Evolutionary conservation across 2,329 filamentous ascomycete species (phyloP), one percentile per base, ranked within the genome.

Genomic region (Xylaria digitata): DNA sequence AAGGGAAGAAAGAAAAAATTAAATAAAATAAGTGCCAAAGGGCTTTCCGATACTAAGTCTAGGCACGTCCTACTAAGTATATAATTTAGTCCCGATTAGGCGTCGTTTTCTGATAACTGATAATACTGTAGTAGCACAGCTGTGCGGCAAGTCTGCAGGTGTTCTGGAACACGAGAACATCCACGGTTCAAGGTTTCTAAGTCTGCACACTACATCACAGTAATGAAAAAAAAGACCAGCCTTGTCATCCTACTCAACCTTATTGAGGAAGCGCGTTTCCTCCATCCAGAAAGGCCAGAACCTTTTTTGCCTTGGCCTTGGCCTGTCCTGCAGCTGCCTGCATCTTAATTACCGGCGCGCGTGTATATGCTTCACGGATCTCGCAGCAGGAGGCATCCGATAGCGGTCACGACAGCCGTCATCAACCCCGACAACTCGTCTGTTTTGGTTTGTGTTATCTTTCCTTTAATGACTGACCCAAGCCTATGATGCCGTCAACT

Each of bases 381-480:
- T 63, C 45, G 48, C 64, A 66, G 60, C 54, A 40, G 9, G 37
- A 56, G 55, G 49, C 55, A 19, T 67, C 60, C 65, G 65, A 67
- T 59, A 63, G 60, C 65, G 63, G 57, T 53, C 34, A 11, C 32
- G 26, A 17, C 21, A 13, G 53, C 42, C 42, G 57, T 54, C 19
- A 42, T 49, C 26, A 9, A 46, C 30, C 19, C 50, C 43, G 37
- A 40, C 19, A 54, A 30, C 13, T 21, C 9, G 34, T 26, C n/a
- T 26, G 2, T 6, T 6, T 11, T 46, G 7, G 6, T 11, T 26
- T n/a, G 6, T 21, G 19, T 21, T 46, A 21, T 21, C 43, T 21
- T 19, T 21, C 43, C 9, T 19, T 46, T 46, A 21, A 8, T 21
- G 46, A 17, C 6, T 21, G 46, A 17, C 6, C 17, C 26, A 26